These are phyloP conservation scores for Xylaria sp. DNA, from an alignment of 2,329 filamentous ascomycete species.

Conservation along the genomic window DNA sequence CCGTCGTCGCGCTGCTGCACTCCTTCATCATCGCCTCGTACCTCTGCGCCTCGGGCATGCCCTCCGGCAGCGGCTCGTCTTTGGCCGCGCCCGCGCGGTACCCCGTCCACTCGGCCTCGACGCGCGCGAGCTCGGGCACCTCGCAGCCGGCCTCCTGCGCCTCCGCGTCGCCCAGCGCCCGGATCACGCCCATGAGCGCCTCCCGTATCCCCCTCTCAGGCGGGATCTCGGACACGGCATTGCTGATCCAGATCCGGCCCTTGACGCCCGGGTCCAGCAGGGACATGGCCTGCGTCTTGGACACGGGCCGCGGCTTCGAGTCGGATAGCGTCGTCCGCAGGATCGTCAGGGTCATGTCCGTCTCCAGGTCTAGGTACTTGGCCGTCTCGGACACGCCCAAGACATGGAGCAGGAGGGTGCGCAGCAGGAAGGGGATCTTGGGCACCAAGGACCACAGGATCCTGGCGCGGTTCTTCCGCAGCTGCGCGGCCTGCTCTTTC, in stretches of 20 bases:
- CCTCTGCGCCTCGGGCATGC: constrained; percentile 70
- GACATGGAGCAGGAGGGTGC: constrained; percentile 70
- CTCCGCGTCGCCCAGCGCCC: constrained; percentile 59
- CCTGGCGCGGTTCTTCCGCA: constrained; percentile 39
- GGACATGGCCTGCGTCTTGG: constrained; percentile 66
- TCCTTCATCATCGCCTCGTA: constrained; percentile 76
- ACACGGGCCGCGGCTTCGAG: constrained; percentile 61
- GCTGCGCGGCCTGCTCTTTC: constrained; percentile 25
- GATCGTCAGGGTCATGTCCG: constrained; percentile 76
- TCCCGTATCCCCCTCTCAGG: constrained; percentile 67
- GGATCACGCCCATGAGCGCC: constrained; percentile 67
- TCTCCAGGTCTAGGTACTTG: constrained; percentile 81
- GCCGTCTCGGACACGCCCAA: constrained; percentile 76
- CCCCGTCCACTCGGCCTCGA: constrained; percentile 82
- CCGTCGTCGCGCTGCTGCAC: constrained; percentile 68
- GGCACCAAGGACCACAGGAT: constrained; percentile 56
- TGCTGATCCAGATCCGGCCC: constrained; percentile 84
- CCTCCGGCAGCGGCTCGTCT: constrained; percentile 60
- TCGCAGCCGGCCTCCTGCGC: constrained; percentile 46
- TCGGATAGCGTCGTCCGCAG: constrained; percentile 72
- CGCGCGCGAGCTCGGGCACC: constrained; percentile 64
- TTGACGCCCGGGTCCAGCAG: constrained; percentile 63
- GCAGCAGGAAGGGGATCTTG: constrained; percentile 70
- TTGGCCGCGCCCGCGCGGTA: constrained; percentile 67
- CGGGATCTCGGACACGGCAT: constrained; percentile 71